Evolutionary conservation across 495 filamentous ascomycete species (phyloP), one percentile per base, ranked within the genome.

Genomic region (Neurospora sp.): DNA sequence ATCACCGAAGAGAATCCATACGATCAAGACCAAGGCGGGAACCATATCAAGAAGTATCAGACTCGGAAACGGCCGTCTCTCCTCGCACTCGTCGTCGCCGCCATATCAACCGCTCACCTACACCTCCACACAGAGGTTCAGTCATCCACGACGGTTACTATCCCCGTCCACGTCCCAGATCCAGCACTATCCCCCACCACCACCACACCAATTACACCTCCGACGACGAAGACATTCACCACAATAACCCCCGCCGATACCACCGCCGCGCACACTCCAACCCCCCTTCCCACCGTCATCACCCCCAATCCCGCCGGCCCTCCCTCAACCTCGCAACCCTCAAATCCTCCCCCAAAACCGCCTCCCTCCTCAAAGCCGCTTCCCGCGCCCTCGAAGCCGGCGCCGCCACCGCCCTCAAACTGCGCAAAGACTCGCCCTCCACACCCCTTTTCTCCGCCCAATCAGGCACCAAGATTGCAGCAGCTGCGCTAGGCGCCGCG

Each of bases 401-500:
- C 31, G 79, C 80, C n/a, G 45, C 76, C 18, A 74, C 80, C 1
- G 80, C 79, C 0, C 72, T 79, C 42, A 78, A 79, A 48, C 40
- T 77, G 27, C 74, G 72, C n/a, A 38, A 74, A 31, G 76, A 81
- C 70, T 73, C 48, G 10, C 48, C 48, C 22, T 59, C 76, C 3
- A 70, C 72, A 3, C 75, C 80, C 0, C 79, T 76, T 74, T 39
- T 81, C 3, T 78, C 79, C 18, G 20, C 74, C 20, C 79, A 80
- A 69, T 65, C 53, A 7, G 80, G 76, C 10, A 69, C 76, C 9
- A 79, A 78, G 70, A 73, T 80, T 16, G 78, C 73, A 4, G 74
- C 80, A 0, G 78, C 80, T 0, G 80, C 78, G 0, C 20, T 81
- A 10, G 74, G 78, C 59, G 79, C 80, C 1, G 80, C 80, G 14